phyloP scores from a whole-genome alignment of 306 rosid genomes.

The Myrica gale region DNA sequence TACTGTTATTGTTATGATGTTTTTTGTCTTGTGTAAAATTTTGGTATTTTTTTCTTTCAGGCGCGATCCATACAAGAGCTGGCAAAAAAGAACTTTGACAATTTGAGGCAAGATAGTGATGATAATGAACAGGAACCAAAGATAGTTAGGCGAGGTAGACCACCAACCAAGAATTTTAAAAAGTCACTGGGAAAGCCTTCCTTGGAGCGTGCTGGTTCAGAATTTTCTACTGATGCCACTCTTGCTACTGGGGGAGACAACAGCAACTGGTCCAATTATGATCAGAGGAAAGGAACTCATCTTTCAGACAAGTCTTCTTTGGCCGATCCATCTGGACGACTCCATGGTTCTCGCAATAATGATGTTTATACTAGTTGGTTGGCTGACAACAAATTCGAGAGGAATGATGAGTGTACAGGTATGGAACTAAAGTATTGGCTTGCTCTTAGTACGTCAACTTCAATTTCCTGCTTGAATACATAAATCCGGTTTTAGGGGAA shows the following conservation, averaged over 20 bases:
- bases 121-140: slow-evolving; percentile 55
- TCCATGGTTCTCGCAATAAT: slow-evolving; percentile 39
- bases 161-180: slow-evolving; percentile 58
- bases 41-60: slow-evolving; percentile 32
- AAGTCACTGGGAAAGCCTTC: slow-evolving; percentile 46
- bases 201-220: slow-evolving; percentile 46
- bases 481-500: not conserved
- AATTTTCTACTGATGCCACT: slow-evolving; percentile 49
- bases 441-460: slow-evolving; percentile 1
- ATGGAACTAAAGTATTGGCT: slow-evolving; percentile 5
- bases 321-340: slow-evolving; percentile 42
- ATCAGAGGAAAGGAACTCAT: slow-evolving; percentile 47
- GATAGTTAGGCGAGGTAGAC: slow-evolving; percentile 66
- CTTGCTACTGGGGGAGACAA: slow-evolving; percentile 55
- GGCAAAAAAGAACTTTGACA: slow-evolving; percentile 57
- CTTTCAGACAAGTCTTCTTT: slow-evolving; percentile 39
- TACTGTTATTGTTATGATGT: not conserved
- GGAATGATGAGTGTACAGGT: slow-evolving; percentile 56
- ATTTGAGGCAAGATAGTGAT: slow-evolving; percentile 70
- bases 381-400: slow-evolving; percentile 45
- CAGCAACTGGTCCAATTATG: slow-evolving; percentile 33
- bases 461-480: slow-evolving; percentile 4
- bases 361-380: slow-evolving; percentile 42
- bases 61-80: slow-evolving; percentile 70
- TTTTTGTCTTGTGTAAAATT: slow-evolving; percentile 11